Evolutionary conservation across 2,329 filamentous ascomycete species (phyloP).

Genomic region (Xylariaceae sp.): DNA sequence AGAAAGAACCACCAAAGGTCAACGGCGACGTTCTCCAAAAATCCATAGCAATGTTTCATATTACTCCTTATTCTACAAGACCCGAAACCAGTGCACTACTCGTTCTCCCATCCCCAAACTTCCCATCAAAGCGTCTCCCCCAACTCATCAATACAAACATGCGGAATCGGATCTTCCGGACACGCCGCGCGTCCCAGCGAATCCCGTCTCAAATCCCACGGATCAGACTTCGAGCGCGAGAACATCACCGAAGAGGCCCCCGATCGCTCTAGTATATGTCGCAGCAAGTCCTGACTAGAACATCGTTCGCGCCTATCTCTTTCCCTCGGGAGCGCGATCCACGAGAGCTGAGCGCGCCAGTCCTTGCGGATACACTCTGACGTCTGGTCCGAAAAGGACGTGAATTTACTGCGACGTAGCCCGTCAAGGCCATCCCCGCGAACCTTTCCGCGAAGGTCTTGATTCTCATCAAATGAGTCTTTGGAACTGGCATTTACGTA

Average conservation of each 20-base stretch:
- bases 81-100: too few species aligned
- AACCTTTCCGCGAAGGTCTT: neutral
- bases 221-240: conserved; percentile 12
- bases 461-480: neutral
- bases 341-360: neutral
- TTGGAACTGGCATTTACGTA: conserved; percentile 20
- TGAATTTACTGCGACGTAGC: conserved; percentile 29
- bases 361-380: conserved; percentile 20
- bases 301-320: conserved; percentile 8
- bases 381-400: conserved; percentile 25
- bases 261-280: conserved; percentile 22
- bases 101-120: neutral
- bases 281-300: conserved; percentile 24
- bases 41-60: neutral
- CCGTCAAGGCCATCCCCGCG: conserved; percentile 18
- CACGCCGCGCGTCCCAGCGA: conserved; percentile 8
- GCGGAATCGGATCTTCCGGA: conserved; percentile 24
- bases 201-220: neutral
- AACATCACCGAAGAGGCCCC: conserved; percentile 4
- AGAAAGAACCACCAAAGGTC: neutral
- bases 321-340: conserved; percentile 10
- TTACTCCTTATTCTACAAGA: neutral
- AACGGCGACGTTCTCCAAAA: neutral
- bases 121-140: neutral
- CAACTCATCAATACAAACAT: conserved; percentile 25